Evolutionary conservation across 495 filamentous ascomycete genomes (phyloP).

Genomic region (Evernia prunastri): DNA sequence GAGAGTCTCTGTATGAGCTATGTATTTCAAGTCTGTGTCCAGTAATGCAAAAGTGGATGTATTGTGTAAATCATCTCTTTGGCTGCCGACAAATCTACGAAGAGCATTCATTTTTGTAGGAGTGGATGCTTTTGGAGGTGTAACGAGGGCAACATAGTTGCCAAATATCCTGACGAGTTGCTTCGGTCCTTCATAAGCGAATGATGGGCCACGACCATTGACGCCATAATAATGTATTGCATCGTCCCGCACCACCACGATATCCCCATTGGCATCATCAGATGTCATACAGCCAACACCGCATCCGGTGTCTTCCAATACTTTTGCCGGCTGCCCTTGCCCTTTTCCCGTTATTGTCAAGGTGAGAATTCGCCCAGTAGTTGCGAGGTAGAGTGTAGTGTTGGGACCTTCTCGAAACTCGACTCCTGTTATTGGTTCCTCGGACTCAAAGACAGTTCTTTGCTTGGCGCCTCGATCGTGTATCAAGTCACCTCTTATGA

Average conservation of each 20-base stretch:
- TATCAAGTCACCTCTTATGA: constrained; percentile 89
- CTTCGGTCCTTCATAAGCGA: constrained; percentile 86
- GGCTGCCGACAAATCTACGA: constrained; percentile 59
- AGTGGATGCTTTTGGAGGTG: constrained; percentile 64
- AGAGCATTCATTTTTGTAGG: constrained; percentile 44
- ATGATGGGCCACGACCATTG: constrained; percentile 77
- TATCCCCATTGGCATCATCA: constrained; percentile 68
- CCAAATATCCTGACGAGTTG: constrained; percentile 71
- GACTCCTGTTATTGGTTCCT: constrained; percentile 91
- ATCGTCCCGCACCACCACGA: constrained; percentile 87
- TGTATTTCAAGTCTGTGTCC: constrained; percentile 83
- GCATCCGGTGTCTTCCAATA: constrained; percentile 83
- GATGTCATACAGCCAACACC: constrained; percentile 89
- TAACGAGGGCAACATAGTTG: constrained; percentile 82
- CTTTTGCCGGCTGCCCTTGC: constrained; percentile 80
- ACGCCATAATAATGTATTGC: constrained; percentile 88
- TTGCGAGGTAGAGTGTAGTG: constrained; percentile 84
- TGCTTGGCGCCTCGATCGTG: constrained; percentile 95
- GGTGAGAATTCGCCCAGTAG: constrained; percentile 81
- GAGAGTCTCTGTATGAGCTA: constrained; percentile 82
- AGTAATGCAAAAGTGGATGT: constrained; percentile 80
- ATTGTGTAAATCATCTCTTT: constrained; percentile 68
- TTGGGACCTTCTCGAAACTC: constrained; percentile 60
- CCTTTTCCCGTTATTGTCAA: constrained; percentile 78
- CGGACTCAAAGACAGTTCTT: constrained; percentile 90